Conservation (phyloP, 805 yeast species). For the Teunomyces panamensis region DNA sequence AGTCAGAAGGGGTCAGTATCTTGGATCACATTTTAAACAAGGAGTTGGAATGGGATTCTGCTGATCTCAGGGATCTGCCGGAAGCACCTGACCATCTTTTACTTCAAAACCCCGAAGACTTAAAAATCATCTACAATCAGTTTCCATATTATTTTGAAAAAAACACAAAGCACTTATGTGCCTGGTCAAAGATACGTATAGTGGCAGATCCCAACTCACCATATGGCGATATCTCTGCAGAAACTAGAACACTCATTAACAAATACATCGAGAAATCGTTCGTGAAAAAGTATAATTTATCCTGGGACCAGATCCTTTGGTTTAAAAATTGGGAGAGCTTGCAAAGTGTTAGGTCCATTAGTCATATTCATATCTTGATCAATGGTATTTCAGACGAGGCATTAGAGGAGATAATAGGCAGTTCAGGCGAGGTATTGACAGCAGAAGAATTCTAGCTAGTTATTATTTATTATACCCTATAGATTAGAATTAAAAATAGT, state of each 20-base stretch:
- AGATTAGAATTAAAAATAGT: constrained; percentile 5
- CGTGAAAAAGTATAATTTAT: constrained; percentile 39
- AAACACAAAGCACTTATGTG: constrained; percentile 54
- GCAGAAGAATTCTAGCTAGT: constrained; percentile 6
- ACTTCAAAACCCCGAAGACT: constrained; percentile 40
- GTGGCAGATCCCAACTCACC: constrained; percentile 48
- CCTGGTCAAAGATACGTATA: constrained; percentile 64
- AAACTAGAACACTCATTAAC: constrained; percentile 42
- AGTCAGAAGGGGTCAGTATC: constrained; percentile 34
- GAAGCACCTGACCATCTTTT: constrained; percentile 37
- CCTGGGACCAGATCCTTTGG: constrained; percentile 50
- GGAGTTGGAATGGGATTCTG: constrained; percentile 50
- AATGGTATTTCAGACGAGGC: constrained; percentile 25
- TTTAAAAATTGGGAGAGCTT: constrained; percentile 68
- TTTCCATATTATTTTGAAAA: constrained; percentile 64
- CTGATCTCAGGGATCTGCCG: constrained; percentile 24
- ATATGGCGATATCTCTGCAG: constrained; percentile 49
- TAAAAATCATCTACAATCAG: constrained; percentile 51
- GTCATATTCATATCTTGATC: constrained; percentile 68
- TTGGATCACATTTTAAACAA: constrained; percentile 47
- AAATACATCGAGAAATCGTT: constrained; percentile 48
- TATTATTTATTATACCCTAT: neutral
- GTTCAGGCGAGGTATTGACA: constrained; percentile 11
- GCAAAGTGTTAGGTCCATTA: constrained; percentile 64
- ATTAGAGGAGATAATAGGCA: constrained; percentile 9